A percentile compares a stretch with the other conserved stretches of the same genome.
These are phyloP conservation scores for Didymella lethalis DNA, from an alignment of 2,329 filamentous ascomycete genomes.

Conservation along the genomic window DNA sequence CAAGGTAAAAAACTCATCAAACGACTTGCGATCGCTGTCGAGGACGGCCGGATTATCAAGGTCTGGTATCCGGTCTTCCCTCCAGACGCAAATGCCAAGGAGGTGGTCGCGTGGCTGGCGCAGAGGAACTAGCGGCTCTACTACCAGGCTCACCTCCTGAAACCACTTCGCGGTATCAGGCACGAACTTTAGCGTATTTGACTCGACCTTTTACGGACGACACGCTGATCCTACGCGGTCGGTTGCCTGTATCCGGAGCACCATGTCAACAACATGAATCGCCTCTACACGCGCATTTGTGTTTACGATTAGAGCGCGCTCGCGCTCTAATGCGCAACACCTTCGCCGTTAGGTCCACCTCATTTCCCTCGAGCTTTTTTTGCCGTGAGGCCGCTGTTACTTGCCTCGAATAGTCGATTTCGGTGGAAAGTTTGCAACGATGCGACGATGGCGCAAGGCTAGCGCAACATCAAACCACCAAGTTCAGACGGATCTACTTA, in stretches of 20 bases:
- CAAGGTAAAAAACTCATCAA: conserved; percentile 49
- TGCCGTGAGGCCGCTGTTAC: conserved; percentile 21
- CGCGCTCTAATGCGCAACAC: conserved; percentile 17
- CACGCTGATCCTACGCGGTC: conserved; percentile 2
- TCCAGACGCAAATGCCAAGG: conserved; percentile 51
- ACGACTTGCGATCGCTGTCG: conserved; percentile 50
- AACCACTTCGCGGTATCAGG: conserved; percentile 31
- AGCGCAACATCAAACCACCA: conserved; percentile 38
- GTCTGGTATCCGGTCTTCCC: conserved; percentile 57
- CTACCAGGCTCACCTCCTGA: conserved; percentile 33
- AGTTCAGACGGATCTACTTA: conserved; percentile 30
- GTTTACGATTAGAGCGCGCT: not conserved
- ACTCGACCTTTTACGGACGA: conserved; percentile 25
- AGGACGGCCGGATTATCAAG: conserved; percentile 52
- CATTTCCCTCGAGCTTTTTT: conserved; percentile 18
- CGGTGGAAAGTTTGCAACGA: conserved; percentile 31
- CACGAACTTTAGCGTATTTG: conserved; percentile 27
- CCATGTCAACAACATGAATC: conserved; percentile 4
- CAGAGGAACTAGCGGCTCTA: conserved; percentile 32
- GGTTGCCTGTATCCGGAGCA: conserved; percentile 8
- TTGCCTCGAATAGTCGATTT: conserved; percentile 23
- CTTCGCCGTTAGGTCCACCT: conserved; percentile 18
- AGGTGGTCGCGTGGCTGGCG: conserved; percentile 48
- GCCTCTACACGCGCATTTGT: not conserved
- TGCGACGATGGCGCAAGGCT: conserved; percentile 35